These are phyloP conservation scores for Nicotiana sylvestris DNA, from an alignment of 257 asterid species.

Conservation along the genomic window DNA sequence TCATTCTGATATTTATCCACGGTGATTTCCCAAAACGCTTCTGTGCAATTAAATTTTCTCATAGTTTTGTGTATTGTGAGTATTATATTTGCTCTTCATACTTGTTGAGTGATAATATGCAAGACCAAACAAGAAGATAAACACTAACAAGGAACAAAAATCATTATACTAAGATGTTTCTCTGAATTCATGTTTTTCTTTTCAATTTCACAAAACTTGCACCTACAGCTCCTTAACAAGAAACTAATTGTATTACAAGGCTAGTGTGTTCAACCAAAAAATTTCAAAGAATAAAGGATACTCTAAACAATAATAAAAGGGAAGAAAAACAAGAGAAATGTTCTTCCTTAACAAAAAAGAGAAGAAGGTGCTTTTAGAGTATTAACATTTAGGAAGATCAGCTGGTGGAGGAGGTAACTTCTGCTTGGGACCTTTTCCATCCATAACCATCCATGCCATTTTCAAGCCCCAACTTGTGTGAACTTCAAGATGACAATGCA, in stretches of 20 bases:
- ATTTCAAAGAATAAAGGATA: background rate
- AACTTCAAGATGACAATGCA: slow-evolving; percentile 74
- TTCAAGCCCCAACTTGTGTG: slow-evolving; percentile 78
- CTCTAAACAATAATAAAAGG: background rate
- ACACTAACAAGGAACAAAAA: background rate
- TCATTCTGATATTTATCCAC: too few relatives aligned
- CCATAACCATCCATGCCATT: slow-evolving; percentile 66
- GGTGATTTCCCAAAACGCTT: background rate
- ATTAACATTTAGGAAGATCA: slow-evolving; percentile 63
- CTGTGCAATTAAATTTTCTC: background rate
- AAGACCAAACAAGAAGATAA: background rate
- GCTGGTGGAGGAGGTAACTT: slow-evolving; percentile 64
- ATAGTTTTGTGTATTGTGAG: background rate
- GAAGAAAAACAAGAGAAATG: background rate
- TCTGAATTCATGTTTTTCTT: background rate
- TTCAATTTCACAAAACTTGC: background rate
- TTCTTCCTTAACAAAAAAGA: background rate
- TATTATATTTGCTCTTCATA: background rate
- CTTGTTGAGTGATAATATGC: background rate
- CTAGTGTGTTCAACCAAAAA: background rate
- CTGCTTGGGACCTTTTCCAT: slow-evolving; percentile 49
- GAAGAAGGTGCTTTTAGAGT: background rate
- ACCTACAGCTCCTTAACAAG: background rate
- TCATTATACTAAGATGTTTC: background rate
- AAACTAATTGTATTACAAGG: background rate